Percentiles rank a stretch among this genome's conserved stretches.
Conservation (phyloP, 345 rosid genomes). For the Eutrema heterophyllum region DNA sequence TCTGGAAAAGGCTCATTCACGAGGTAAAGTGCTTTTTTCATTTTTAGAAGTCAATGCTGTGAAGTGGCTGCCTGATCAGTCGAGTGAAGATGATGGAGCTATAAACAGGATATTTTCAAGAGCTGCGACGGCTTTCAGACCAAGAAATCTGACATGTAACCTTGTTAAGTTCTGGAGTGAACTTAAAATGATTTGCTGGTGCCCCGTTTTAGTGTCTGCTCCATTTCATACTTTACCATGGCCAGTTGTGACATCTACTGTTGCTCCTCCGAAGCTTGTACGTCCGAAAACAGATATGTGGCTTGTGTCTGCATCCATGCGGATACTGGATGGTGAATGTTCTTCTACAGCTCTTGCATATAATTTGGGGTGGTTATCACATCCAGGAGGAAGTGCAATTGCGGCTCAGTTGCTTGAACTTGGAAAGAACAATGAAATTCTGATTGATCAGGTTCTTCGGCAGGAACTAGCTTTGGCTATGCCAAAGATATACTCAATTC, state of each 20-base stretch:
- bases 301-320: slow-evolving; percentile 95
- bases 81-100: slow-evolving; percentile 58
- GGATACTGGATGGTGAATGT: slow-evolving; percentile 92
- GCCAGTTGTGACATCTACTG: slow-evolving; percentile 75
- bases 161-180: slow-evolving; percentile 86
- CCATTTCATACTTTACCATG: slow-evolving; percentile 84
- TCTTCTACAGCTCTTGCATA: slow-evolving; percentile 85
- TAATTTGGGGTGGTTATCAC: slow-evolving; percentile 86
- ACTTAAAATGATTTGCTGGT: slow-evolving; percentile 87
- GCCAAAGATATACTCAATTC: slow-evolving; percentile 83
- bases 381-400: slow-evolving; percentile 90
- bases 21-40: slow-evolving; percentile 80
- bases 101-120: slow-evolving; percentile 70
- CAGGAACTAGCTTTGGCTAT: slow-evolving; percentile 87
- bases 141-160: slow-evolving; percentile 67
- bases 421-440: slow-evolving; percentile 85
- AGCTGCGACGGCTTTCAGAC: slow-evolving; percentile 83
- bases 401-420: slow-evolving; percentile 98
- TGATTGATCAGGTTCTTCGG: slow-evolving; percentile 67
- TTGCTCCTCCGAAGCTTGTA: slow-evolving; percentile 97
- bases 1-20: slow-evolving; percentile 63
- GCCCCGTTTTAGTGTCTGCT: slow-evolving; percentile 84
- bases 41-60: slow-evolving; percentile 86
- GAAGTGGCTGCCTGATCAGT: slow-evolving; percentile 76
- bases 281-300: slow-evolving; percentile 73